Base-by-base conservation (phyloP, 768 basidiomycete species). In the Lyophyllum semitale region DNA sequence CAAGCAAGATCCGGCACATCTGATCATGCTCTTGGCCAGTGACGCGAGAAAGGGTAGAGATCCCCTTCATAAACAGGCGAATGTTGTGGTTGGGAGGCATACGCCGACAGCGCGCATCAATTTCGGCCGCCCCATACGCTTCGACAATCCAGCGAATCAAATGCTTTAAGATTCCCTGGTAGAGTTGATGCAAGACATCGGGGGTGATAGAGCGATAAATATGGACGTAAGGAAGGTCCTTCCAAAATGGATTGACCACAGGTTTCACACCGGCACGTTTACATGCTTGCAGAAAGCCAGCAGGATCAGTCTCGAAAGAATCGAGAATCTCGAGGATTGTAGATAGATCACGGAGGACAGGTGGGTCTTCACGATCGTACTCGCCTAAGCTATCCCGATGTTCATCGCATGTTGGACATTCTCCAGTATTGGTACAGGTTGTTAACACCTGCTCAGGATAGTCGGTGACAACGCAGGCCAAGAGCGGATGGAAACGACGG, bases 391-490 rank as follows among this genome's bases (percentile, higher is more conserved):
- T 59, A 7, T 64, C 48, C 3, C 35, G 29, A 15, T 38, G 40
- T 0, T 51, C 71, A 73, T 6, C 66, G 55, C 42, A 43, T 7
- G 25, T 26, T 12, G 42, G 42, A 23, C 42, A 43, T 26, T 43
- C 42, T 1, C 64, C 63, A 7, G 47, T 62, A 15, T 68, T 67
- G 9, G 51, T 54, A 35, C 63, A 54, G 0, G 72, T 68, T 0
- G 73, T 15, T 11, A 80, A 68, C 8, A 73, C 62, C 55, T 81
- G 79, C 53, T 81, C 77, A 0, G 78, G 80, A 54, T 78, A 73
- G 58, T 79, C 74, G 0, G 68, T 71, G 8, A 73, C 61, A 53
- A 70, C 73, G 0, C 64, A 61, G 0, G 79, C 75, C 3, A 81
- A 54, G 32, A 33, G 72, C 0, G 77, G 78, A 53, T 71, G 66